These are phyloP conservation scores for Sporothrix pallida DNA, from an alignment of 2,329 filamentous ascomycete species.

Conservation along the genomic window DNA sequence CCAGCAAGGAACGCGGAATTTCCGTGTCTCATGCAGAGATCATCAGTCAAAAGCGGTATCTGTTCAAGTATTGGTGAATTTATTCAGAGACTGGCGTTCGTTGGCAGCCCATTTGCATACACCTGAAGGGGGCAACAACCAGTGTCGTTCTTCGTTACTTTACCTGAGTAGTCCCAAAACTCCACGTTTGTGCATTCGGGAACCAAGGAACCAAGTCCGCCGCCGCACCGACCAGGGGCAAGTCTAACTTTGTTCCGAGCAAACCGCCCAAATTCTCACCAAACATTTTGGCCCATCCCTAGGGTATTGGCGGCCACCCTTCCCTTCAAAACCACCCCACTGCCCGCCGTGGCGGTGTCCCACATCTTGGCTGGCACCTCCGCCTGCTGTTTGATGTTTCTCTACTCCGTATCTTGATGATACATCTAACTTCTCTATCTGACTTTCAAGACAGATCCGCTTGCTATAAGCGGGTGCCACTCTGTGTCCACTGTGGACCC, in stretches of 20 bases:
- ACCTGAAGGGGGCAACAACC: not conserved
- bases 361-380: not conserved
- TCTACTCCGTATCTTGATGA: not conserved
- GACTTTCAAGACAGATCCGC: not conserved
- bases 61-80: no score
- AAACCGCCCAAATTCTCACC: conserved; percentile 9
- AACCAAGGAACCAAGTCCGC: conserved; percentile 23
- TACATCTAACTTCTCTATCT: not conserved
- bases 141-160: not conserved
- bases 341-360: not conserved
- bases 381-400: not conserved
- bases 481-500: not conserved
- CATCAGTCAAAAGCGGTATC: not conserved
- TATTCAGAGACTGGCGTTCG: not conserved
- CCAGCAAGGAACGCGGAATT: conserved; percentile 1
- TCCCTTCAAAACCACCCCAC: not conserved
- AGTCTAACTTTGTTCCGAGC: not conserved
- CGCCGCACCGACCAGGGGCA: conserved; percentile 17
- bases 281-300: not conserved
- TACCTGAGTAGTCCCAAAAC: not conserved
- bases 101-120: not conserved
- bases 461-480: not conserved
- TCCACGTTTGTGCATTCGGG: conserved; percentile 24
- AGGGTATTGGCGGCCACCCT: conserved; percentile 1
- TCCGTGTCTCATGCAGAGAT: conserved; percentile 22